Evolutionary conservation across 495 filamentous ascomycete species (phyloP).

Genomic region (Podospora appendiculata): DNA sequence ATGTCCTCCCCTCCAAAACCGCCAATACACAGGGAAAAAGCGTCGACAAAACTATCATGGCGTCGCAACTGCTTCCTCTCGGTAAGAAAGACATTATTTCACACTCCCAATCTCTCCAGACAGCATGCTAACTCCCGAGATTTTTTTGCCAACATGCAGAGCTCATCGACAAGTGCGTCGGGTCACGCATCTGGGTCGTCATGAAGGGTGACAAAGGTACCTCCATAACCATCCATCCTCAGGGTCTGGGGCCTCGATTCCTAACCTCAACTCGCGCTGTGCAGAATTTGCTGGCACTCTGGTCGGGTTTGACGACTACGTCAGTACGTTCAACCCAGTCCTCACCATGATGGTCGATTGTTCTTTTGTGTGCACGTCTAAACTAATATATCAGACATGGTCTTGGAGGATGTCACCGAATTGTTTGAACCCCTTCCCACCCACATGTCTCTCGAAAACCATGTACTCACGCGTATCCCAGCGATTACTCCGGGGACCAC

Average conservation of each 20-base stretch:
- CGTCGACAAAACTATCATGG: slow-evolving; percentile 40
- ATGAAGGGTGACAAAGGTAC: slow-evolving; percentile 98
- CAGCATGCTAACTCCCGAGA: not conserved
- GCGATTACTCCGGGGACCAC: slow-evolving; percentile 81
- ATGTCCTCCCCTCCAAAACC: not conserved
- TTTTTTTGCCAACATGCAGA: slow-evolving; percentile 42
- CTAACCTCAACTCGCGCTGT: not conserved
- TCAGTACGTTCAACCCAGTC: slow-evolving; percentile 63
- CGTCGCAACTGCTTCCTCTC: slow-evolving; percentile 72
- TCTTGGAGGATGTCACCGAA: slow-evolving; percentile 93
- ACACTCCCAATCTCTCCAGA: not conserved
- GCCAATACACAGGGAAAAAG: not conserved
- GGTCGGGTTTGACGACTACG: slow-evolving; percentile 96
- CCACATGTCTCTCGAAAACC: not conserved
- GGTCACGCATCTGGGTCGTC: slow-evolving; percentile 95
- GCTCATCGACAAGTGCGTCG: slow-evolving; percentile 97
- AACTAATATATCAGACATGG: slow-evolving; percentile 65
- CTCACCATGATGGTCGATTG: not conserved
- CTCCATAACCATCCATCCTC: not conserved
- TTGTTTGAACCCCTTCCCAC: slow-evolving; percentile 53
- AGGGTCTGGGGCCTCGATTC: not conserved
- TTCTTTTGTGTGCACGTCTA: not conserved
- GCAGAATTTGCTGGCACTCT: slow-evolving; percentile 90
- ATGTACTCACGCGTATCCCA: slow-evolving; percentile 20
- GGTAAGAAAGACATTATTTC: slow-evolving; percentile 38